A percentile compares a stretch with the other conserved stretches of the same genome.
Conservation (phyloP, 768 basidiomycete genomes). For the Collybiopsis luxurians region DNA sequence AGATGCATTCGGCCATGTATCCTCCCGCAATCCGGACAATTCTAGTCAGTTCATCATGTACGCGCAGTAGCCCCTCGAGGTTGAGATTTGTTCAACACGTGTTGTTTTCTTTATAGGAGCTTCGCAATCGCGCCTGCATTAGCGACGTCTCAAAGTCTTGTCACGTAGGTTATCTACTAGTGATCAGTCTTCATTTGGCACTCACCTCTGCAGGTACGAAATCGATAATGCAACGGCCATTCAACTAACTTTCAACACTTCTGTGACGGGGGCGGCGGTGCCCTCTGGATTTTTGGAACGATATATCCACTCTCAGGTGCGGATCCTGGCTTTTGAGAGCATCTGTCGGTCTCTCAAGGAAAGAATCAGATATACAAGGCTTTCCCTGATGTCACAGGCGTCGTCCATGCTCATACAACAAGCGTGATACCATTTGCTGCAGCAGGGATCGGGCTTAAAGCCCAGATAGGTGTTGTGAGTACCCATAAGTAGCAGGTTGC, state of each 20-base stretch:
- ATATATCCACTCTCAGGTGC: conserved; percentile 21
- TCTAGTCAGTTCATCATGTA: conserved; percentile 20
- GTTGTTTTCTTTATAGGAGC: conserved; percentile 11
- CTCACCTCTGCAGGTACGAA: conserved; percentile 12
- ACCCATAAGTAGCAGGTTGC: background rate
- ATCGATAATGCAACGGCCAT: conserved; percentile 18
- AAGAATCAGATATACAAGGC: conserved; percentile 14
- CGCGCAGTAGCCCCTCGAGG: too few relatives aligned
- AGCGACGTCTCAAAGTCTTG: conserved; percentile 18
- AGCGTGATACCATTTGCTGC: conserved; percentile 18
- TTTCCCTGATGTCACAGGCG: conserved; percentile 15
- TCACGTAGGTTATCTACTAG: conserved; percentile 9
- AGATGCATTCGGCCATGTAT: conserved; percentile 21
- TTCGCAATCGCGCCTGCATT: conserved; percentile 20
- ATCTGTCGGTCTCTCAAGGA: background rate
- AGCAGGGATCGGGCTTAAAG: conserved; percentile 9
- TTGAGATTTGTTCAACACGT: background rate
- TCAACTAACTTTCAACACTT: conserved; percentile 18
- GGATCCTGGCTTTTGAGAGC: background rate
- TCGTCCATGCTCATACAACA: conserved; percentile 15
- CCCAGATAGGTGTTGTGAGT: conserved; percentile 15
- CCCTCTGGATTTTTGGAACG: conserved; percentile 19
- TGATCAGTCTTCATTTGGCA: background rate
- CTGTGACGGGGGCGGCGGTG: conserved; percentile 12
- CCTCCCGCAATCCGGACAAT: conserved; percentile 18